Conservation (phyloP, 2,329 filamentous ascomycete species). For the Cercospora zeina region DNA sequence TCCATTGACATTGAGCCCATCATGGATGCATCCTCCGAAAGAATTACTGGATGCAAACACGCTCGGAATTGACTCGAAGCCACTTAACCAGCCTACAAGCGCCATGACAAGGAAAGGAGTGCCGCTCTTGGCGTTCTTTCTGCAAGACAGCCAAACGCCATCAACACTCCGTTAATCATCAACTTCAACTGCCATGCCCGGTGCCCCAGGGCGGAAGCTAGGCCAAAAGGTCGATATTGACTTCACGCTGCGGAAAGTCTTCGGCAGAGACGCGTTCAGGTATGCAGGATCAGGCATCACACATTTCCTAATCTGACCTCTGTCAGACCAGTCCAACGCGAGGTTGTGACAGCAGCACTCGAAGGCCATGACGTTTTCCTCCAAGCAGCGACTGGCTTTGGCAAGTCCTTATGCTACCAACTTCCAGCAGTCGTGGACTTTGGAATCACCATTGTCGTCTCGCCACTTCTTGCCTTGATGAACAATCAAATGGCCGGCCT, state of each 20-base stretch:
- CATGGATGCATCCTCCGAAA: not conserved
- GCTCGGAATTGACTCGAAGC: not conserved
- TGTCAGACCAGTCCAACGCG: slow-evolving; percentile 73
- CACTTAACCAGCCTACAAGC: not conserved
- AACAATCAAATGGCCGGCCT: slow-evolving; percentile 90
- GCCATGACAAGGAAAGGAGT: not conserved
- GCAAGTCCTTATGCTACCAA: slow-evolving; percentile 91
- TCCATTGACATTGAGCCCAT: not conserved
- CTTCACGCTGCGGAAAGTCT: slow-evolving; percentile 43
- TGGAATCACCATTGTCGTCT: slow-evolving; percentile 89
- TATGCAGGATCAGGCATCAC: slow-evolving; percentile 11
- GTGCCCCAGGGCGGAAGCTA: slow-evolving; percentile 25
- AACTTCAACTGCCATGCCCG: slow-evolving; percentile 32
- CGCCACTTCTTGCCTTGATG: slow-evolving; percentile 86
- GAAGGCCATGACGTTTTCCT: slow-evolving; percentile 88
- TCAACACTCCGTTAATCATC: not conserved
- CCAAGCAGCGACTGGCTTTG: slow-evolving; percentile 86
- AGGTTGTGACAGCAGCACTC: slow-evolving; percentile 80
- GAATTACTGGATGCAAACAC: not conserved
- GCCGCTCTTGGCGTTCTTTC: not conserved
- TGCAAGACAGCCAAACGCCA: not conserved
- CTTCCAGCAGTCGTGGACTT: slow-evolving; percentile 83
- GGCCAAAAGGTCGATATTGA: slow-evolving; percentile 41
- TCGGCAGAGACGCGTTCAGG: slow-evolving; percentile 41
- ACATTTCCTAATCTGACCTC: slow-evolving; percentile 5